A percentile compares a stretch with the other conserved stretches of the same genome.
phyloP scores from a whole-genome alignment of 768 basidiomycete genomes.

The Pleurotus giganteus region DNA sequence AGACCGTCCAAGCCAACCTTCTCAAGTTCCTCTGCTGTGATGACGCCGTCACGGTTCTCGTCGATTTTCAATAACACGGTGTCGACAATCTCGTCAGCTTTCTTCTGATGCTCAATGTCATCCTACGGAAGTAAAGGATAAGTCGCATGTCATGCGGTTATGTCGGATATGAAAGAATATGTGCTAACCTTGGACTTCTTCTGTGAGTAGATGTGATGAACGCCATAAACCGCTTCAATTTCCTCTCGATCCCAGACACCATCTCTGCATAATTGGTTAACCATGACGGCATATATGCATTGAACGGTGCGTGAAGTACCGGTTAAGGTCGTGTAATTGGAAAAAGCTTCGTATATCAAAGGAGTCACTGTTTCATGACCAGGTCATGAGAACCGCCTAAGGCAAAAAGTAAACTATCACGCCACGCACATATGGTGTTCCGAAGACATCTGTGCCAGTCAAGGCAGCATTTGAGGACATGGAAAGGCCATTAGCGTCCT shows the following conservation, averaged over 20 bases:
- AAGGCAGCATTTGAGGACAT: constrained; percentile 14
- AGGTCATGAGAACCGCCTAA: constrained; percentile 7
- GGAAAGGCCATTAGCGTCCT: constrained; percentile 11
- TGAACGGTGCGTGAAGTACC: constrained; percentile 36
- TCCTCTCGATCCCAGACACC: constrained; percentile 83
- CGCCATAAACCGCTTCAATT: constrained; percentile 94
- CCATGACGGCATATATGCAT: not conserved
- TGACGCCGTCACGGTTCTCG: constrained; percentile 66
- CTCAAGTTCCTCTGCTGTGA: constrained; percentile 70
- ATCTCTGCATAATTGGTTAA: constrained; percentile 44
- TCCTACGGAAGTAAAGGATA: constrained; percentile 39
- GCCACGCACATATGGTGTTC: constrained; percentile 79
- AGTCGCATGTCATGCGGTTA: not conserved
- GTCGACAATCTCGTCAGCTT: constrained; percentile 76
- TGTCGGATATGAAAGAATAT: not conserved
- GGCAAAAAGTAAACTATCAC: constrained; percentile 3
- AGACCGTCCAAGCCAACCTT: constrained; percentile 70
- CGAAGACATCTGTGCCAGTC: constrained; percentile 66
- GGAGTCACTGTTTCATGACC: constrained; percentile 54
- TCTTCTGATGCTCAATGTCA: constrained; percentile 74
- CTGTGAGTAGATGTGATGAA: constrained; percentile 88
- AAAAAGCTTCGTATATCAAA: constrained; percentile 91
- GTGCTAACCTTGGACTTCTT: constrained; percentile 65
- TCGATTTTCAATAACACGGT: constrained; percentile 72
- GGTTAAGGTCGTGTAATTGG: constrained; percentile 90